Evolutionary conservation across 352 stramenopile species (phyloP), one percentile per base, ranked within the genome.

Genomic region (Phytophthora crassamura): DNA sequence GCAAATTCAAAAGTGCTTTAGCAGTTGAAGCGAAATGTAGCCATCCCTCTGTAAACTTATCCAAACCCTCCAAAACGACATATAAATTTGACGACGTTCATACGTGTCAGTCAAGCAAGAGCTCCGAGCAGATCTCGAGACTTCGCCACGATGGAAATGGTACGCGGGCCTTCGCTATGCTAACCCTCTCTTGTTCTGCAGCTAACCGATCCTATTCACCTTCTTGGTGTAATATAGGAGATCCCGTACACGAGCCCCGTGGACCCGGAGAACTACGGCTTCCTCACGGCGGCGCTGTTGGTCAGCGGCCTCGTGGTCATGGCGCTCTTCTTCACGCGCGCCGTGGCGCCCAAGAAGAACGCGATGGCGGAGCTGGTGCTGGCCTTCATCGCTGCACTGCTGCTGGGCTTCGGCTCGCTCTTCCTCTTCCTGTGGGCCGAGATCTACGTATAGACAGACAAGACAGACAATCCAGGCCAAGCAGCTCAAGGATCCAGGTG

Each of bases 341-440:
- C 72, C 22, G 78, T 94, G 25, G 69, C 82, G 9, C 78, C 82
- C 20, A 83, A 91, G 75, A 95, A 95, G 74, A 94, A 92, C 61
- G 63, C 86, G 16, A 25, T 88, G 22, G 58, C 82, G n/a, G 88
- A 95, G 72, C 54, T 93, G 36, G 54, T 87, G 25, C 56, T 93
- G 36, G 84, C 86, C 8, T 57, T 90, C 46, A 76, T 93, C 48
- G 77, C 85, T 0, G 81, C 88, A 22, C 63, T 93, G 58, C 75
- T 95, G 32, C 70, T 95, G 18, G 88, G 88, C 34, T 92, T 91
- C 60, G 85, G 85, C 63, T 83, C 88, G 57, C 81, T 95, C 32
- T 95, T 95, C 65, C 76, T 95, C 54, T 91, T 95, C 69, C 79
- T 95, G 14, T 95, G 85, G 88, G 86, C 84, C 47, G 88, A 93